Conservation (phyloP, 495 filamentous ascomycete species). For the Hypoxylon fragiforme region DNA sequence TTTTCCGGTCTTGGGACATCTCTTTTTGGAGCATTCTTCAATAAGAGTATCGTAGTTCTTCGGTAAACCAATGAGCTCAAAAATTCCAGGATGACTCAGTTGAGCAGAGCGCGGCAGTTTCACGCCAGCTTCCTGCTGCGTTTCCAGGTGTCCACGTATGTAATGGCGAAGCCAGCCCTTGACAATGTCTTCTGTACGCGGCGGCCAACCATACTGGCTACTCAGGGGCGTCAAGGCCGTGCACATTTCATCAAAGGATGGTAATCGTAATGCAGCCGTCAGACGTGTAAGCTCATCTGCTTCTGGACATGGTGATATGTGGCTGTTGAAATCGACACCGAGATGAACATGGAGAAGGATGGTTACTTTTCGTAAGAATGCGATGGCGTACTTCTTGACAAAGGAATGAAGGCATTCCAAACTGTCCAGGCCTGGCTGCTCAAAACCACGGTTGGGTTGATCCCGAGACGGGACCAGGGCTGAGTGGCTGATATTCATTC, state of each 20-base stretch:
- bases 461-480: constrained; percentile 7
- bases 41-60: constrained; percentile 91
- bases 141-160: constrained; percentile 26
- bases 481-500: constrained; percentile 32
- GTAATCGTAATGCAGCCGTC: constrained; percentile 71
- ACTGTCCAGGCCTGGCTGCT: constrained; percentile 47
- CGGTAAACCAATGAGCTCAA: constrained; percentile 90
- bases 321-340: constrained; percentile 83
- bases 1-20: constrained; percentile 87
- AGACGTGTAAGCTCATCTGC: constrained; percentile 82
- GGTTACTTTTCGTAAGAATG: constrained; percentile 83
- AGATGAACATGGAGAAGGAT: constrained; percentile 86
- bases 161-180: constrained; percentile 80
- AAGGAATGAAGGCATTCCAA: constrained; percentile 49
- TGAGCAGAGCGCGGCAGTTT: constrained; percentile 42
- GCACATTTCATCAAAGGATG: constrained; percentile 79
- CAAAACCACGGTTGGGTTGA: constrained; percentile 43
- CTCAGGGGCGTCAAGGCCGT: constrained; percentile 49
- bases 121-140: constrained; percentile 14
- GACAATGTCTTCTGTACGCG: constrained; percentile 48
- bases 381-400: constrained; percentile 78
- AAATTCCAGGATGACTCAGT: constrained; percentile 84
- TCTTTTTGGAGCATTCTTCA: constrained; percentile 81
- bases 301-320: constrained; percentile 65
- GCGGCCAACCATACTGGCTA: constrained; percentile 45